Evolutionary conservation across 345 rosid genomes (phyloP).

Genomic region (Alliaria petiolata): DNA sequence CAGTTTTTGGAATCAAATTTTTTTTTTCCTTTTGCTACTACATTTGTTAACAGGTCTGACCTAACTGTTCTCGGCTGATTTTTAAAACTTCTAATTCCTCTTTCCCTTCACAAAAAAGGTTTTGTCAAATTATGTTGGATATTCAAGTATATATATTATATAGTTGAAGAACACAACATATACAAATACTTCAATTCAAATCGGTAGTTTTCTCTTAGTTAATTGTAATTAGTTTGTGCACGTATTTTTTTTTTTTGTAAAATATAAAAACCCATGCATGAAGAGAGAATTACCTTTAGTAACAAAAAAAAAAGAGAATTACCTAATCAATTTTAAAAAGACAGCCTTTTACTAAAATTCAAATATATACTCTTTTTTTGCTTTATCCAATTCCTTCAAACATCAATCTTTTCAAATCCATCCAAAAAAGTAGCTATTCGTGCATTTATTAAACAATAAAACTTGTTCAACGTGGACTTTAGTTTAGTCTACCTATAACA

Average conservation of each 20-base stretch:
- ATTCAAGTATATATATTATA: not conserved
- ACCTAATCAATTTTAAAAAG: conserved; percentile 10
- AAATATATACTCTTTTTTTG: not conserved
- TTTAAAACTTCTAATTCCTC: not conserved
- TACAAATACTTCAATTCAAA: not conserved
- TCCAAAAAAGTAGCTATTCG: conserved; percentile 22
- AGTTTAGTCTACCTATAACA: not conserved
- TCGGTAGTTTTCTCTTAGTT: not conserved
- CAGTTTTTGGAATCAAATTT: not conserved
- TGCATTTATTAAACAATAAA: conserved; percentile 1
- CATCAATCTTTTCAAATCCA: not conserved
- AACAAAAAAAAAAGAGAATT: not conserved
- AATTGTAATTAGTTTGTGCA: not conserved
- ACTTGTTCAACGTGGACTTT: conserved; percentile 24
- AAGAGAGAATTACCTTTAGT: too few relatives aligned
- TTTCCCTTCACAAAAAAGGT: not conserved
- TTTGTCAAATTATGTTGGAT: not conserved
- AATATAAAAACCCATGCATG: not conserved
- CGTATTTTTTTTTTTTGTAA: not conserved
- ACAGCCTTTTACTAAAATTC: not conserved
- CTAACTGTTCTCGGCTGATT: not conserved
- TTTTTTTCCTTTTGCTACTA: not conserved
- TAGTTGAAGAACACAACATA: not conserved
- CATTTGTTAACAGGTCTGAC: not conserved
- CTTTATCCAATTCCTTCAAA: conserved; percentile 7